phyloP scores from a whole-genome alignment of 2,329 filamentous ascomycete species.

The Paecilomyces variotii region DNA sequence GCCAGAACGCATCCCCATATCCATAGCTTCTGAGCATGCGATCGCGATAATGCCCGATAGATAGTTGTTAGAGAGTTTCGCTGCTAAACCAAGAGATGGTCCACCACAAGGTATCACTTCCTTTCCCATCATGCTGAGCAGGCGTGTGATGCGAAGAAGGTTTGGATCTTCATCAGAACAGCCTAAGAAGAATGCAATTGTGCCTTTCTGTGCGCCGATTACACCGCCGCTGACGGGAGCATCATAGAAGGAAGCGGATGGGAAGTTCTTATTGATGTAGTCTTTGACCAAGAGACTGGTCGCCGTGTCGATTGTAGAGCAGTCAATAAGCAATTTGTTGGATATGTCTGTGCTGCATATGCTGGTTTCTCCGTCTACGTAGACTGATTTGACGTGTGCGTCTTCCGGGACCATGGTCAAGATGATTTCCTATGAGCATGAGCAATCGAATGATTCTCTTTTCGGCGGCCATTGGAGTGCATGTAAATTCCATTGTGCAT shows the following conservation, averaged over 20 bases:
- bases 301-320: conserved; percentile 48
- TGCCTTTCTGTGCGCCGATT: conserved; percentile 44
- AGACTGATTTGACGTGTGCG: conserved; percentile 43
- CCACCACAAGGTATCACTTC: conserved; percentile 50
- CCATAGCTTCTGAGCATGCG: conserved; percentile 50
- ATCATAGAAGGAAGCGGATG: conserved; percentile 43
- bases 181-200: conserved; percentile 48
- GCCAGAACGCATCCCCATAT: conserved; percentile 52
- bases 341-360: conserved; percentile 35
- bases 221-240: conserved; percentile 47
- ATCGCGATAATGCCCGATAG: conserved; percentile 52
- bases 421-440: conserved; percentile 35
- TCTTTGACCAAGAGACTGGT: conserved; percentile 42
- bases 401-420: conserved; percentile 50
- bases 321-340: conserved; percentile 46
- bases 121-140: conserved; percentile 47
- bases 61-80: conserved; percentile 57
- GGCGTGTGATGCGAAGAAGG: conserved; percentile 32
- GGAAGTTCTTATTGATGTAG: conserved; percentile 29
- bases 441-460: too few relatives aligned
- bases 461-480: too few relatives aligned
- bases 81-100: conserved; percentile 48
- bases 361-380: conserved; percentile 38
- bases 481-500: too few relatives aligned
- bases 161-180: conserved; percentile 35